Evolutionary conservation across 805 yeast genomes (phyloP), one percentile per base, ranked within the genome.

Genomic region (Blastobotrys parvus): DNA sequence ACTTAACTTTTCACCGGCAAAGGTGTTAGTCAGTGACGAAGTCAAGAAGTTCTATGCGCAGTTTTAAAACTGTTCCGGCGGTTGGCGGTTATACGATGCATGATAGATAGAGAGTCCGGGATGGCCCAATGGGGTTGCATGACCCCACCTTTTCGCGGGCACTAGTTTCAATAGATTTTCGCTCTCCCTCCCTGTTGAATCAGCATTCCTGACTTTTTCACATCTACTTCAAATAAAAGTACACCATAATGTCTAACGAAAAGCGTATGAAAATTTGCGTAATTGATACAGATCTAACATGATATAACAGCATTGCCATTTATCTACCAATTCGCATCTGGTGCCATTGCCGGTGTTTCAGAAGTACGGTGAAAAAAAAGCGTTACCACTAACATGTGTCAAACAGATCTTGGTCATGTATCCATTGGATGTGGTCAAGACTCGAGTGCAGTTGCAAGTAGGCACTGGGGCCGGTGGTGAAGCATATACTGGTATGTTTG

Each of bases 331-430:
- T 92, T 92, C 63, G 70, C 72, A 49, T 80, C 87, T 47, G 99
- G 95, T 55, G 97, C 94, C 59, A 74, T 89, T 58, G 98, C 99
- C 49, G 99, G 99, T 52, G 88, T 92, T 49, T 86, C 96, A 21
- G 98, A 92, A 60, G 65, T 61, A 39, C n/a, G 61, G 20, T 41
- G 6, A n/a, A 4, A 11, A 22, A 5, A 18, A 17, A 51, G 67
- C 67, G 15, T 38, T 15, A 15, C 6, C 33, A 21, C 46, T 17
- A 29, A 25, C 7, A 7, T 25, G 11, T 25, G 10, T 25, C 29
- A 7, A 25, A 30, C 37, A 54, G 69, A 84, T 89, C 62, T 70
- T 88, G 56, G 87, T 85, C 51, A 88, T 89, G 96, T 89, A 89
- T 61, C 98, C 98, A 35, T 70, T 90, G 59, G 98, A 90, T 64